Percentiles rank a stretch among this genome's conserved stretches.
These are phyloP conservation scores for Penicillium sp. DNA, from an alignment of 2,329 filamentous ascomycete species.

Conservation along the genomic window DNA sequence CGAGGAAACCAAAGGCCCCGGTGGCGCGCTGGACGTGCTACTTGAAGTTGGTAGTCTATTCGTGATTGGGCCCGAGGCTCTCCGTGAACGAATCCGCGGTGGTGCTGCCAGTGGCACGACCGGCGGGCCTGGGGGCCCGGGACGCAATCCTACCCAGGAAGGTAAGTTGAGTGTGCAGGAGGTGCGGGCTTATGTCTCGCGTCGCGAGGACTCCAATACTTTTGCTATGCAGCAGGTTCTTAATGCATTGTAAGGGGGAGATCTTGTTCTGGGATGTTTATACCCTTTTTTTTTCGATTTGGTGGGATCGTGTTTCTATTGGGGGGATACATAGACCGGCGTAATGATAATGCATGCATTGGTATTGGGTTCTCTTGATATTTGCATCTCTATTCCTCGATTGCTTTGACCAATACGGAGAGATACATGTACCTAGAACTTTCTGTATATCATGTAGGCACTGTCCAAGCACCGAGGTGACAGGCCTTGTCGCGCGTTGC, in stretches of 20 bases:
- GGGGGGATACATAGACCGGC: neutral
- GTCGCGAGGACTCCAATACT: conserved; percentile 77
- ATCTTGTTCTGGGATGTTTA: neutral
- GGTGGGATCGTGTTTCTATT: neutral
- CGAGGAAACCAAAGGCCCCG: conserved; percentile 52
- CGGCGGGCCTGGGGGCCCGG: conserved; percentile 47
- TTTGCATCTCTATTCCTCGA: neutral
- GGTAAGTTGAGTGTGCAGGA: conserved; percentile 49
- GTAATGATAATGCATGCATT: conserved; percentile 1
- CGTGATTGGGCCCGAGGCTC: conserved; percentile 79
- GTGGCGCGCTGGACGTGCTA: conserved; percentile 72
- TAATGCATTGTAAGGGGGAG: conserved; percentile 53
- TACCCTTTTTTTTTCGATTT: conserved; percentile 5
- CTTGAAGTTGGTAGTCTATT: conserved; percentile 94
- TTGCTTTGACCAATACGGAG: neutral
- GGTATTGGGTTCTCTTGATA: too few relatives aligned
- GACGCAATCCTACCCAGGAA: conserved; percentile 37
- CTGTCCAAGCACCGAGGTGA: neutral
- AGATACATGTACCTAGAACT: neutral
- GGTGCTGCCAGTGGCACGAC: conserved; percentile 50
- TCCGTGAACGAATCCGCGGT: conserved; percentile 66
- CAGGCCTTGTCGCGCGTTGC: neutral
- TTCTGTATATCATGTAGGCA: too few relatives aligned
- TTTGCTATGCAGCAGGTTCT: conserved; percentile 81
- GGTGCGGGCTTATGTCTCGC: conserved; percentile 79